These are phyloP conservation scores for Magnusiomyces paraingens DNA, from an alignment of 1,139 yeast genomes.

Conservation along the genomic window DNA sequence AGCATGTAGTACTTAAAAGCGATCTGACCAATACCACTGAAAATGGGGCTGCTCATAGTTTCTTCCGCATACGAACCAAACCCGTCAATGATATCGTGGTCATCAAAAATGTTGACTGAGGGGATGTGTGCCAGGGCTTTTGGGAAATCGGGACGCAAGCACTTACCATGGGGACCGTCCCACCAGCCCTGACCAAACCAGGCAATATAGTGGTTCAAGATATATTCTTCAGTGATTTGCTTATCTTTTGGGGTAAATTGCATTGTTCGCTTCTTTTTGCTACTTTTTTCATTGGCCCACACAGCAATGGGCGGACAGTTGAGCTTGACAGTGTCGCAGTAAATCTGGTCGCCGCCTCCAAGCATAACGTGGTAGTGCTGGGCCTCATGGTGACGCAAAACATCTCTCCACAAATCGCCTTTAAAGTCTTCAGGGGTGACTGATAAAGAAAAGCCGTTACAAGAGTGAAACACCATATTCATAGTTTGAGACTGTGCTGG, in stretches of 20 bases:
- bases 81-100: slow-evolving; percentile 91
- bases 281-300: slow-evolving; percentile 56
- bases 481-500: slow-evolving; percentile 58
- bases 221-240: slow-evolving; percentile 55
- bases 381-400: slow-evolving; percentile 53
- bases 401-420: slow-evolving; percentile 83
- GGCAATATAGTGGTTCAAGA: slow-evolving; percentile 62
- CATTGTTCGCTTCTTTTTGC: slow-evolving; percentile 40
- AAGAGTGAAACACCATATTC: slow-evolving; percentile 77
- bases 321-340: slow-evolving; percentile 70
- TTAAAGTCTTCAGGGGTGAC: slow-evolving; percentile 61
- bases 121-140: slow-evolving; percentile 78
- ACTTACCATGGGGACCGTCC: slow-evolving; percentile 60
- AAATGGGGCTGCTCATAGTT: slow-evolving; percentile 67
- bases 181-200: slow-evolving; percentile 93
- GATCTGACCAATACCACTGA: slow-evolving; percentile 61
- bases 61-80: slow-evolving; percentile 77
- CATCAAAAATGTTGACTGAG: slow-evolving; percentile 72
- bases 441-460: slow-evolving; percentile 85
- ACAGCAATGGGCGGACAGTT: slow-evolving; percentile 42
- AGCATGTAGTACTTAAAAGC: slow-evolving; percentile 86
- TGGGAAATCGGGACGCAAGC: slow-evolving; percentile 64
- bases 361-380: slow-evolving; percentile 86
- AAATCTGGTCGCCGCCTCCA: slow-evolving; percentile 96
- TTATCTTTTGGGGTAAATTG: slow-evolving; percentile 44